Percentiles rank a stretch among this genome's conserved stretches.
These are phyloP conservation scores for Syncephalis fuscata DNA, from an alignment of 371 early-diverging fungal species.

Conservation along the genomic window DNA sequence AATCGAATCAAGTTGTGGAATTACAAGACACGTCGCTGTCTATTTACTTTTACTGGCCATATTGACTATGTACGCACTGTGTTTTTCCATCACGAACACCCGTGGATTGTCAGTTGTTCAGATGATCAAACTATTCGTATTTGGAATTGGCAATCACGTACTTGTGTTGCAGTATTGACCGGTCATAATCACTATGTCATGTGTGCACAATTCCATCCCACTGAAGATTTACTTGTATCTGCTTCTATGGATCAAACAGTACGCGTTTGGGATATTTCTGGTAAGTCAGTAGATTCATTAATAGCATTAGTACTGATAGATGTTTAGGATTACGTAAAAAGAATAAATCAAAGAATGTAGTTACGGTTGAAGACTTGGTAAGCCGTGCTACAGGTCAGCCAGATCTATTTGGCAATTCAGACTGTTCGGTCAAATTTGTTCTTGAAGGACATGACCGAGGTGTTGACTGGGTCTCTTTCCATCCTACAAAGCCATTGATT, in stretches of 20 bases:
- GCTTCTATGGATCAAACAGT: conserved; percentile 98
- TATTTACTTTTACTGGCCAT: conserved; percentile 95
- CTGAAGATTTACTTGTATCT: conserved; percentile 87
- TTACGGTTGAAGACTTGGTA: conserved; percentile 36
- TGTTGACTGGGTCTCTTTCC: conserved; percentile 96
- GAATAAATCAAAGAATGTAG: conserved; percentile 28
- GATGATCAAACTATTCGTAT: conserved; percentile 99
- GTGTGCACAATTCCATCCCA: conserved; percentile 96
- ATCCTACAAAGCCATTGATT: conserved; percentile 84
- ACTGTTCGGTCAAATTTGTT: conserved; percentile 94
- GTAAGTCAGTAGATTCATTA: conserved; percentile 15
- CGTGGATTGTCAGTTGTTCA: conserved; percentile 95
- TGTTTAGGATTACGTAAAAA: conserved; percentile 61
- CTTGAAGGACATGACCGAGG: conserved; percentile 98
- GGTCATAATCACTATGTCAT: conserved; percentile 99
- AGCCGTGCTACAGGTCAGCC: conserved; percentile 32
- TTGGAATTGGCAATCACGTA: conserved; percentile 99
- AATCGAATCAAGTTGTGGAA: conserved; percentile 99
- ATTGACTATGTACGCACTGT: conserved; percentile 97
- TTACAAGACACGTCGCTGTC: conserved; percentile 89
- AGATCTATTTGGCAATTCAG: conserved; percentile 88
- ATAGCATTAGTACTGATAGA: conserved; percentile 1
- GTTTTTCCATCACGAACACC: conserved; percentile 96
- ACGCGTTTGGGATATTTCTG: conserved; percentile 97
- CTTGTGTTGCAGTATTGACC: conserved; percentile 90